Evolutionary conservation across 768 basidiomycete species (phyloP).

Genomic region (Tylopilus vinaceipallidus): DNA sequence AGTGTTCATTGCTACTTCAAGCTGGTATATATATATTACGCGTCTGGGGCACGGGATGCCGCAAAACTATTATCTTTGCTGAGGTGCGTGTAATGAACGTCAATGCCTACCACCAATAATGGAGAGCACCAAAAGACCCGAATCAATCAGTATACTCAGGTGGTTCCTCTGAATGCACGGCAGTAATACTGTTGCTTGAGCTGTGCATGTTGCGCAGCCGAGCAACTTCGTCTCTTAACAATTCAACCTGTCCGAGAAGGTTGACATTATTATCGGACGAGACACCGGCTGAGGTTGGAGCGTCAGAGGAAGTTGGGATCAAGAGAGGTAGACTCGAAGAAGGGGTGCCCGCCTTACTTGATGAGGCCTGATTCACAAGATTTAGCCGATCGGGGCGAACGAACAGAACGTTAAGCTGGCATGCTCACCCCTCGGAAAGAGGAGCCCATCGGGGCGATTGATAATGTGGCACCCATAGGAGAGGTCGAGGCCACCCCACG

Average conservation of each 20-base stretch:
- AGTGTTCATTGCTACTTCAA: too few relatives aligned
- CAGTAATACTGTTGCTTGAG: too few relatives aligned
- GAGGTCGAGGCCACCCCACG: neutral
- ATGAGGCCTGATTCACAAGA: neutral
- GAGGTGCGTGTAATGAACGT: too few relatives aligned
- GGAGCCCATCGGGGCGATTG: too few relatives aligned
- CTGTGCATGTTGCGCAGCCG: neutral
- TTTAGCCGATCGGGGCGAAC: neutral
- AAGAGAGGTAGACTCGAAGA: neutral
- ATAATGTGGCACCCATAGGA: neutral
- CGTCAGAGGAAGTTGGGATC: neutral
- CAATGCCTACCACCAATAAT: too few relatives aligned
- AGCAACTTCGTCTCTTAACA: constrained; percentile 7
- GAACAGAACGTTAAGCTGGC: neutral
- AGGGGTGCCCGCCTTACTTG: neutral
- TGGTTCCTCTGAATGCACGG: neutral
- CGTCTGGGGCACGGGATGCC: too few relatives aligned
- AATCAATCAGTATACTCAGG: too few relatives aligned
- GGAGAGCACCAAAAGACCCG: too few relatives aligned
- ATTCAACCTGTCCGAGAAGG: constrained; percentile 2
- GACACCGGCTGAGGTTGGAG: neutral
- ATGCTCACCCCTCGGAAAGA: neutral
- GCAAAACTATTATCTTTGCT: too few relatives aligned
- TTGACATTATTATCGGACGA: neutral
- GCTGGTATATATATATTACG: too few relatives aligned